Evolutionary conservation across 192 early-diverging fungal genomes (phyloP).

Genomic region (Linderina pennispora): DNA sequence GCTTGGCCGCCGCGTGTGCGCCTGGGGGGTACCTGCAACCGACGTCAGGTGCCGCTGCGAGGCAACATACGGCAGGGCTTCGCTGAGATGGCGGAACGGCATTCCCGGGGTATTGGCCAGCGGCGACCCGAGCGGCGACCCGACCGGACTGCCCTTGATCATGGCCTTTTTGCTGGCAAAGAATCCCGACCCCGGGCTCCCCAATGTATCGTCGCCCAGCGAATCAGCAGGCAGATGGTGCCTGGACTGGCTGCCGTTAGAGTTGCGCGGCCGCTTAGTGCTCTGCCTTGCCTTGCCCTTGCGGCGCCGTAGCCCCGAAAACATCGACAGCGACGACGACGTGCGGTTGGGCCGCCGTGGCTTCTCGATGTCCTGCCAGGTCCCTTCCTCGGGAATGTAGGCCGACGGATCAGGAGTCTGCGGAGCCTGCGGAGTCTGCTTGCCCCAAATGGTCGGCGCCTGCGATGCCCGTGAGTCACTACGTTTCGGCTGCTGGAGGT

Average conservation of each 20-base stretch:
- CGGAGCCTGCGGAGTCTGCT: background rate
- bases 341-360: background rate
- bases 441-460: too few relatives aligned
- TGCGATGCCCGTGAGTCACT: too few relatives aligned
- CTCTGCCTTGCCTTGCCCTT: background rate
- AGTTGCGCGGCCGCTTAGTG: background rate
- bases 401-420: too few relatives aligned
- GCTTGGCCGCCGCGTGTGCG: conserved; percentile 24
- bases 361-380: background rate
- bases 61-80: conserved; percentile 29
- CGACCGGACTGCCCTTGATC: background rate
- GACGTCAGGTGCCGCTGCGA: conserved; percentile 30
- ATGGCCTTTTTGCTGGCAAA: conserved; percentile 3
- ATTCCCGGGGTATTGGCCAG: conserved; percentile 15
- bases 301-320: background rate
- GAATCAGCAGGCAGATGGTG: too few relatives aligned
- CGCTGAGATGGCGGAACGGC: conserved; percentile 40
- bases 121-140: background rate
- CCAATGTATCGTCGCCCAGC: too few relatives aligned
- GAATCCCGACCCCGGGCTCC: conserved; percentile 20
- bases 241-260: background rate
- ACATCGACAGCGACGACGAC: background rate
- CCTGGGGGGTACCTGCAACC: conserved; percentile 16
- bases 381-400: background rate
- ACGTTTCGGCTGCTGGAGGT: background rate